Conservation (phyloP, 2,329 filamentous ascomycete species). For the Thelonectria rubi region DNA sequence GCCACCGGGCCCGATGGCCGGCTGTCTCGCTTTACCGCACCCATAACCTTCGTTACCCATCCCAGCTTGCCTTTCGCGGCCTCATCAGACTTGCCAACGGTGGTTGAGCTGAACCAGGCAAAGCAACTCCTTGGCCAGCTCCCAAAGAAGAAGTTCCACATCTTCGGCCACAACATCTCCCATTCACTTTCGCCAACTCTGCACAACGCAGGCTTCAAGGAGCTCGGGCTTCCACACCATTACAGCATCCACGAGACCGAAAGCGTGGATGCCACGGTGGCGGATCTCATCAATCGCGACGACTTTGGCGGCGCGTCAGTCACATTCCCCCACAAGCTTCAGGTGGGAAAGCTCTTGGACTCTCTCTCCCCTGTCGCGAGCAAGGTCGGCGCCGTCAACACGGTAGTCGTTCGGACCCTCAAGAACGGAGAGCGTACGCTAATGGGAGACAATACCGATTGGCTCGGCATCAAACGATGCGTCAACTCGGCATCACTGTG, state of each 20-base stretch:
- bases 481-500: conserved; percentile 6
- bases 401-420: conserved; percentile 7
- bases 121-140: conserved; percentile 5
- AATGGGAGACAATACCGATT: conserved; percentile 25
- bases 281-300: conserved; percentile 6
- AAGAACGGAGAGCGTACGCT: conserved; percentile 8
- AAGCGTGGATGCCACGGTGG: conserved; percentile 17
- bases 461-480: conserved; percentile 22
- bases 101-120: conserved; percentile 8
- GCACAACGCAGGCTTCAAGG: conserved; percentile 24
- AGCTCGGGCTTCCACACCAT: conserved; percentile 9
- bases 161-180: conserved; percentile 25
- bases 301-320: conserved; percentile 25
- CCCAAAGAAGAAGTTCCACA: conserved; percentile 21
- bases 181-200: conserved; percentile 22
- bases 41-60: conserved; percentile 13
- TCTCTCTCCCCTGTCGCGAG: conserved; percentile 4
- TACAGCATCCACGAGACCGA: conserved; percentile 23
- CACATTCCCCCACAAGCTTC: conserved; percentile 22
- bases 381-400: conserved; percentile 23
- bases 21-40: conserved; percentile 12
- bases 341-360: conserved; percentile 16
- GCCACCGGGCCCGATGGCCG: conserved; percentile 3
- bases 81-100: conserved; percentile 5
- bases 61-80: conserved; percentile 7